Evolutionary conservation across 1,139 yeast species (phyloP).

Genomic region (Schizosaccharomyces versatilis): DNA sequence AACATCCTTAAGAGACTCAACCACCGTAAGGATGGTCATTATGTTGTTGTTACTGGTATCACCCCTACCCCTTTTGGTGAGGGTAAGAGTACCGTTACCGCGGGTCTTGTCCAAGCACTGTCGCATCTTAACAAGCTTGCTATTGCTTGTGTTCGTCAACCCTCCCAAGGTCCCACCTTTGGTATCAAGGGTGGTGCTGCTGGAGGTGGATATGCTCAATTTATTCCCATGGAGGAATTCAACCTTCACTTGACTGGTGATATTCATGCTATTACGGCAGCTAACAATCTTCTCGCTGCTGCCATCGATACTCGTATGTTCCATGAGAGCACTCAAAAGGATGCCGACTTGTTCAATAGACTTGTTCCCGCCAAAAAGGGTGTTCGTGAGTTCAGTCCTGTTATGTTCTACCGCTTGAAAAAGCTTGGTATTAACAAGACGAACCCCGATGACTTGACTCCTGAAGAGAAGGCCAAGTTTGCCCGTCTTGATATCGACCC

Average conservation of each 20-base stretch:
- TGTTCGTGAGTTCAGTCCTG: conserved; percentile 48
- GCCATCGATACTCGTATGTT: conserved; percentile 95
- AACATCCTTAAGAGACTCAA: conserved; percentile 50
- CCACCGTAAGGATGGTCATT: conserved; percentile 58
- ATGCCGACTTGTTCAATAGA: conserved; percentile 66
- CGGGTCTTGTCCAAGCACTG: conserved; percentile 86
- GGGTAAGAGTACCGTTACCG: conserved; percentile 93
- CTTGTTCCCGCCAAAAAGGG: conserved; percentile 79
- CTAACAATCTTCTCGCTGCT: conserved; percentile 86
- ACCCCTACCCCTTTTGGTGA: conserved; percentile 98
- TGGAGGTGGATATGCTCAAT: conserved; percentile 97
- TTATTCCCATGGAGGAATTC: conserved; percentile 97
- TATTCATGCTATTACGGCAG: conserved; percentile 90
- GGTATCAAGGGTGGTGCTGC: conserved; percentile 90
- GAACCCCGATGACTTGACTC: conserved; percentile 49
- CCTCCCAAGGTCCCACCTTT: conserved; percentile 97
- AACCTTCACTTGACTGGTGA: conserved; percentile 97
- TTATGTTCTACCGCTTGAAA: conserved; percentile 55
- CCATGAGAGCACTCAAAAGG: conserved; percentile 87
- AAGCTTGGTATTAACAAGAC: conserved; percentile 66
- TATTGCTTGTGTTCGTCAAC: conserved; percentile 92
- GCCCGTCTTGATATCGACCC: conserved; percentile 85
- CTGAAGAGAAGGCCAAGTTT: conserved; percentile 52
- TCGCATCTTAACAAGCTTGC: conserved; percentile 73
- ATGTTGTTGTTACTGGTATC: conserved; percentile 84